Evolutionary conservation across 2,329 filamentous ascomycete genomes (phyloP).

Genomic region (Diatrype stigma): DNA sequence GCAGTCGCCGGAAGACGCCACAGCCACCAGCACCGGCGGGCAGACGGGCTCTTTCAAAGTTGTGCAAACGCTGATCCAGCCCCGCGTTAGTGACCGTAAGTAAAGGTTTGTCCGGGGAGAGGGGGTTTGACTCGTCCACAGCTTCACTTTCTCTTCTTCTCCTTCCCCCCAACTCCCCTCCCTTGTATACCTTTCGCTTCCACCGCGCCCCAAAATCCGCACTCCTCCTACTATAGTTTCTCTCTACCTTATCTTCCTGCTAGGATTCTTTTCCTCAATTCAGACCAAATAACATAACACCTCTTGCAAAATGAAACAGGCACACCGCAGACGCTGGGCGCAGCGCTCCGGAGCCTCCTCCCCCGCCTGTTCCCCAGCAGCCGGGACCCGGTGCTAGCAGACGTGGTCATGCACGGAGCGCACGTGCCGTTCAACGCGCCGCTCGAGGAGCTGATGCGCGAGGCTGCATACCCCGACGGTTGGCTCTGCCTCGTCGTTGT

Average conservation of each 20-base stretch:
- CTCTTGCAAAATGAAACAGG: conserved; percentile 13
- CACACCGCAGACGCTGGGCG: conserved; percentile 59
- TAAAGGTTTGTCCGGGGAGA: too few species aligned
- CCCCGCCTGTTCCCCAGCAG: conserved; percentile 84
- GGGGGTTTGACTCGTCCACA: background rate
- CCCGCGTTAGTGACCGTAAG: conserved; percentile 29
- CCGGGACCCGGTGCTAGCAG: conserved; percentile 77
- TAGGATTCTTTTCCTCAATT: too few species aligned
- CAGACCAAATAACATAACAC: too few species aligned
- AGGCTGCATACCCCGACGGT: conserved; percentile 84
- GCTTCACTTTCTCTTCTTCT: background rate
- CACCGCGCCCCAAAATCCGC: too few species aligned
- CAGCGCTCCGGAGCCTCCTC: conserved; percentile 69
- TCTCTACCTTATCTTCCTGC: too few species aligned
- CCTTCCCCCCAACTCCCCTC: too few species aligned
- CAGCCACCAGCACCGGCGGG: conserved; percentile 21
- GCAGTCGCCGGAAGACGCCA: conserved; percentile 40
- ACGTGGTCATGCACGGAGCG: conserved; percentile 80
- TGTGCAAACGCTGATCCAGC: conserved; percentile 69
- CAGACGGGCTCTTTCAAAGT: conserved; percentile 58
- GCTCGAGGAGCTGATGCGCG: conserved; percentile 77
- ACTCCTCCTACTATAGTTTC: too few species aligned
- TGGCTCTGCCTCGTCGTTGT: conserved; percentile 82
- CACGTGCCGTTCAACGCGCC: conserved; percentile 75
- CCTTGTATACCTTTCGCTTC: too few species aligned